phyloP scores from a whole-genome alignment of 2,329 filamentous ascomycete species.

The Coniochaeta hoffmannii region DNA sequence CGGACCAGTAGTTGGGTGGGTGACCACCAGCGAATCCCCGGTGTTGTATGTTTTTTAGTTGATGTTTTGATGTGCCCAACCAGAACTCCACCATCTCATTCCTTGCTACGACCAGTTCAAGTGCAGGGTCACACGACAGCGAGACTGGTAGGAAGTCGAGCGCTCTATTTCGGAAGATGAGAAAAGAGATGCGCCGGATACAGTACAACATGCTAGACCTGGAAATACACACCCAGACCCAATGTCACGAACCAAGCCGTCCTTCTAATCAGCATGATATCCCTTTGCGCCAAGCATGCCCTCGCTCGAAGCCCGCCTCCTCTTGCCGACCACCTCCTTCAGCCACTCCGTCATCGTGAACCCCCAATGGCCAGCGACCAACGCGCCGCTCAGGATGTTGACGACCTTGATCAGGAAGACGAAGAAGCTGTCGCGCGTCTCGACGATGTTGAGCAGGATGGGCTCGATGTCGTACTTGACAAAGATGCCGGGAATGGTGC shows the following conservation, averaged over 20 bases:
- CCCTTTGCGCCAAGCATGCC: conserved; percentile 43
- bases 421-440: conserved; percentile 69
- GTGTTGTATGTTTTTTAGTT: too few species aligned
- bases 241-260: too few species aligned
- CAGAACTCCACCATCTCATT: too few species aligned
- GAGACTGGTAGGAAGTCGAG: background rate
- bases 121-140: too few species aligned
- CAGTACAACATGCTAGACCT: background rate
- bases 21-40: too few species aligned
- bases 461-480: conserved; percentile 99
- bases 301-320: conserved; percentile 36
- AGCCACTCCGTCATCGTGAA: conserved; percentile 80
- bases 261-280: conserved; percentile 10
- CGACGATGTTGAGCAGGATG: conserved; percentile 77
- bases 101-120: too few species aligned
- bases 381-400: conserved; percentile 82
- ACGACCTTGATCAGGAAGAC: conserved; percentile 73
- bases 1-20: too few species aligned
- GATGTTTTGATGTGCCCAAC: too few species aligned
- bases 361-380: conserved; percentile 91
- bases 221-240: background rate
- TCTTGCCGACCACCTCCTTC: conserved; percentile 43
- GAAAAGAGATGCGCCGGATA: background rate
- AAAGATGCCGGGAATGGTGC: conserved; percentile 78
- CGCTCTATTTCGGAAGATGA: background rate